A percentile compares a stretch with the other conserved stretches of the same genome.
These are phyloP conservation scores for Colletotrichum simmondsii DNA, from an alignment of 2,329 filamentous ascomycete genomes.

Conservation along the genomic window DNA sequence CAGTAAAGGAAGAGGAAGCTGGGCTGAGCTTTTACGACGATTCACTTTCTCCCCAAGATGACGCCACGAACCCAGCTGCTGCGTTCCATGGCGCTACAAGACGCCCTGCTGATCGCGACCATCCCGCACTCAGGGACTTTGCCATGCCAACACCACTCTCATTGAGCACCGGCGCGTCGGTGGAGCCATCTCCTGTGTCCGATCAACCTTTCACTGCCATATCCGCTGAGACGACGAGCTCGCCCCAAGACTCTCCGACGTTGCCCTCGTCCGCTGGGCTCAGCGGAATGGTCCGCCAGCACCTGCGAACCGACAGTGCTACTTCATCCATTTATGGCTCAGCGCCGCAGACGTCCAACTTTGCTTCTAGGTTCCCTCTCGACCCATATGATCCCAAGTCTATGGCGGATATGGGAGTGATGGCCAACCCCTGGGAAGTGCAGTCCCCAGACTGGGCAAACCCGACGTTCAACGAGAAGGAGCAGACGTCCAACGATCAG, in stretches of 20 bases:
- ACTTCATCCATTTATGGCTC: slow-evolving; percentile 81
- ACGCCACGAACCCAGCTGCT: not conserved
- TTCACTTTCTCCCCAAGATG: slow-evolving; percentile 46
- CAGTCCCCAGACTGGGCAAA: slow-evolving; percentile 37
- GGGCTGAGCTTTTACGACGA: slow-evolving; percentile 57
- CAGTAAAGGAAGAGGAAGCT: slow-evolving; percentile 45
- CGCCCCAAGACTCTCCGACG: slow-evolving; percentile 78
- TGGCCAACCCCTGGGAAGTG: slow-evolving; percentile 58
- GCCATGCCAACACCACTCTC: slow-evolving; percentile 56
- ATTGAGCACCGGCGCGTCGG: slow-evolving; percentile 41
- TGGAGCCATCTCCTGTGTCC: slow-evolving; percentile 42
- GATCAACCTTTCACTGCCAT: slow-evolving; percentile 37
- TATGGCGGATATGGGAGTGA: slow-evolving; percentile 45
- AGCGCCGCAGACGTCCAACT: slow-evolving; percentile 49
- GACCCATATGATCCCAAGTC: slow-evolving; percentile 44
- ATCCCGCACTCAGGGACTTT: slow-evolving; percentile 63
- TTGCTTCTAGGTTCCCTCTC: slow-evolving; percentile 50
- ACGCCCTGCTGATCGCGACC: slow-evolving; percentile 63
- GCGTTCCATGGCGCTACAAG: slow-evolving; percentile 46
- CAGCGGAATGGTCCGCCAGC: slow-evolving; percentile 84
- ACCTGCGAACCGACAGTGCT: slow-evolving; percentile 84
- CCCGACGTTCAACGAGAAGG: slow-evolving; percentile 24
- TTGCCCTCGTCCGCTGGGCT: slow-evolving; percentile 77
- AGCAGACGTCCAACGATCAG: not conserved
- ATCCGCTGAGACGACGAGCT: slow-evolving; percentile 37